A percentile compares a stretch with the other conserved stretches of the same genome.
Evolutionary conservation across 495 filamentous ascomycete species (phyloP).

Genomic region (Immersiella caudata): DNA sequence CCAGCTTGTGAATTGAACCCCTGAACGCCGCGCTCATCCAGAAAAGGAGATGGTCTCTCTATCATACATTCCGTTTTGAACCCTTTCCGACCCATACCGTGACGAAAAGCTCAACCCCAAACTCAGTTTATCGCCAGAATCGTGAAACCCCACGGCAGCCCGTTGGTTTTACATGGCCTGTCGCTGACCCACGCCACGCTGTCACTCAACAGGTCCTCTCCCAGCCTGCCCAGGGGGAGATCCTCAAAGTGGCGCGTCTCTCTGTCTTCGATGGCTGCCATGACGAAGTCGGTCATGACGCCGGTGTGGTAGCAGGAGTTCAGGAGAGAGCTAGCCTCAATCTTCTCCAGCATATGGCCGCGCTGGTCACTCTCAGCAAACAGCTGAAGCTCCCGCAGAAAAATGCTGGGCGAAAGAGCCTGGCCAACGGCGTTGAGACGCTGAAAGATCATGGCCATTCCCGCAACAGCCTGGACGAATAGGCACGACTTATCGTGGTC

Average conservation of each 20-base stretch:
- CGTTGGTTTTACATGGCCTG: conserved; percentile 37
- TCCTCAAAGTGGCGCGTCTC: conserved; percentile 13
- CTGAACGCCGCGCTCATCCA: conserved; percentile 30
- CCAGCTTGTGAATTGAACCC: conserved; percentile 5
- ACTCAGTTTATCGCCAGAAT: conserved; percentile 41
- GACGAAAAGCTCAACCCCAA: not conserved
- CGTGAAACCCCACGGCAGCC: conserved; percentile 42
- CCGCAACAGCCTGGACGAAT: conserved; percentile 36
- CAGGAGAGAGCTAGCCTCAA: conserved; percentile 26
- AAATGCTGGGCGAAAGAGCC: conserved; percentile 14
- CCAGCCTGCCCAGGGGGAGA: conserved; percentile 16
- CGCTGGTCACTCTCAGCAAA: conserved; percentile 39
- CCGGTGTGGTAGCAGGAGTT: conserved; percentile 31
- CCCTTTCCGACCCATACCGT: not conserved
- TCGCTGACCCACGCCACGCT: conserved; percentile 31
- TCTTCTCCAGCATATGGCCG: conserved; percentile 27
- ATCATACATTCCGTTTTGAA: not conserved
- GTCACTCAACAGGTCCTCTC: conserved; percentile 29
- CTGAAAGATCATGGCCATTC: conserved; percentile 34
- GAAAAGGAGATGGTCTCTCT: conserved; percentile 23
- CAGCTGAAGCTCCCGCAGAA: conserved; percentile 35
- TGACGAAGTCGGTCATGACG: conserved; percentile 29
- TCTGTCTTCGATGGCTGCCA: conserved; percentile 23
- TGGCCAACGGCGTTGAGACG: conserved; percentile 5
- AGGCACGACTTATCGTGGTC: conserved; percentile 34